Conservation (phyloP, 805 yeast species). For the Vanderwaltozyma verrucispora region DNA sequence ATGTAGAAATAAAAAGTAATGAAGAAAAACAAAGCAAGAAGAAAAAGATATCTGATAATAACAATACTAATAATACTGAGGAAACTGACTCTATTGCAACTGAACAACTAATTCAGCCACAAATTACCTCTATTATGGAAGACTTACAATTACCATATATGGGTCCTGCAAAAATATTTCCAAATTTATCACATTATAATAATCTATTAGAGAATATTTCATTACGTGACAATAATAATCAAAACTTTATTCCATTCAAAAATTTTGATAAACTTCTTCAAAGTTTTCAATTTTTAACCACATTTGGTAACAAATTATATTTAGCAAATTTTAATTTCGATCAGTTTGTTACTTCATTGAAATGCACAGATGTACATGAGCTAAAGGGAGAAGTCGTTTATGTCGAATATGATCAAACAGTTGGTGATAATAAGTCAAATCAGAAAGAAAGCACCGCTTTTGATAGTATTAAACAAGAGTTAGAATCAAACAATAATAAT, state of each 20-base stretch:
- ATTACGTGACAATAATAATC: neutral
- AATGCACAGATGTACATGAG: slow-evolving; percentile 23
- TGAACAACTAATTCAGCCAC: neutral
- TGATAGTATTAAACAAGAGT: too few relatives aligned
- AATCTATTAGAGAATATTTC: slow-evolving; percentile 16
- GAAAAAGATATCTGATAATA: slow-evolving; percentile 3
- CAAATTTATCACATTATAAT: slow-evolving; percentile 14
- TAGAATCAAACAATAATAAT: too few relatives aligned
- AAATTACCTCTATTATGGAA: slow-evolving; percentile 17
- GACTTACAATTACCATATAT: slow-evolving; percentile 21
- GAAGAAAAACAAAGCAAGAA: slow-evolving; percentile 5
- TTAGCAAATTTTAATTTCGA: slow-evolving; percentile 22
- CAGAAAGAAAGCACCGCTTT: too few relatives aligned
- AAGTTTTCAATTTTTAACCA: slow-evolving; percentile 23
- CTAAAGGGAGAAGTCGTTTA: slow-evolving; percentile 20
- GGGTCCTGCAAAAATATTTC: slow-evolving; percentile 13
- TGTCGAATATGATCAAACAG: slow-evolving; percentile 5
- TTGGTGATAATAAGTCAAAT: too few relatives aligned
- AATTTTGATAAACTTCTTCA: slow-evolving; percentile 20
- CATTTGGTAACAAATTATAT: slow-evolving; percentile 18
- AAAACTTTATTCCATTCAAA: slow-evolving; percentile 7
- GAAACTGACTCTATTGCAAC: neutral
- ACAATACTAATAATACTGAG: slow-evolving; percentile 3
- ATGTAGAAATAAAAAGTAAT: neutral
- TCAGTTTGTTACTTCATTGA: slow-evolving; percentile 21